Evolutionary conservation across 2,329 filamentous ascomycete genomes (phyloP), one percentile per base, ranked within the genome.

Genomic region (Penicillium olsonii): DNA sequence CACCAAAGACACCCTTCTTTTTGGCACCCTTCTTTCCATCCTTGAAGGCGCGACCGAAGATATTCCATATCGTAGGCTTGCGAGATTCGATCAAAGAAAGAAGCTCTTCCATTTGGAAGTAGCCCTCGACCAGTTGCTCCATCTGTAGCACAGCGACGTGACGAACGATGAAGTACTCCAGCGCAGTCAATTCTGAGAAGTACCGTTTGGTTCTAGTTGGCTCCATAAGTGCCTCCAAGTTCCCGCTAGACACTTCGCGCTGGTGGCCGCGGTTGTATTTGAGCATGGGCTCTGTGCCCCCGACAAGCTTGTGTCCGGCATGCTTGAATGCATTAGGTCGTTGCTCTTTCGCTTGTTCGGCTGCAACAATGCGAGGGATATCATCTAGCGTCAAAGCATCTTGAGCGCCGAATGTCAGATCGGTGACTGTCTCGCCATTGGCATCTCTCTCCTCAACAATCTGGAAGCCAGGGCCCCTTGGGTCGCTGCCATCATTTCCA

Each of bases 131-230:
- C 69, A 97, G 79, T 6, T 94, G 91, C 58, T 96, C 90, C 85
- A 99, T 95, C 1, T 90, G 92, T 51, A 99, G 78, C 5, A 99
- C 94, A 9, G 94, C 94, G 48, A 97, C 84, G 63, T 97, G 92
- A 20, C 94, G 87, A 38, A 97, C 89, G 62, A 97, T 97, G 70
- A 99, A 97, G 68, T 96, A 97, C 67, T 99, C 94, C 24, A 99
- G 77, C 0, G 90, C 91, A 2, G 94, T 95, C 5, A 99, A 81
- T 67, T 99, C 94, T 0, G 94, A 96, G 68, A 99, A 99, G 73
- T 95, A 99, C 61, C 87, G 89, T 65, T 92, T 90, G 1, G 72
- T 79, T 73, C 66, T 79, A 52, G 80, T 78, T 17, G 81, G 75
- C 27, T 87, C 84, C 8, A 69, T 64, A 9, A 72, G 64, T 41